Evolutionary conservation across 768 basidiomycete genomes (phyloP).

Genomic region (Suillus decipiens): DNA sequence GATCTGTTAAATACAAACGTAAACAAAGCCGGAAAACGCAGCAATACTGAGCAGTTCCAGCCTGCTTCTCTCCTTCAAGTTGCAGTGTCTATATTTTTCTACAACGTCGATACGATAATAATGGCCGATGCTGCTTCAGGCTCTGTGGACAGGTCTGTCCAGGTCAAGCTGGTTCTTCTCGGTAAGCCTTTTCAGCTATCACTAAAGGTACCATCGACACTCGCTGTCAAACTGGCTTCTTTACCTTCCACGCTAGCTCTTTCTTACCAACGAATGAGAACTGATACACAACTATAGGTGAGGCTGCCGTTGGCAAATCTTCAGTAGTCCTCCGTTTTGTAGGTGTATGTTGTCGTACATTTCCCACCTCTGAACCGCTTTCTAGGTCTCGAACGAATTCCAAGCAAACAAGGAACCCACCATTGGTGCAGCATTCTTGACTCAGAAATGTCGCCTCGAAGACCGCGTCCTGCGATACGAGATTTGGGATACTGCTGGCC

Average conservation of each 20-base stretch:
- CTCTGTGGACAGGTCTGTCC: slow-evolving; percentile 85
- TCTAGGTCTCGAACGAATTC: slow-evolving; percentile 93
- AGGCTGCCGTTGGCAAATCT: slow-evolving; percentile 98
- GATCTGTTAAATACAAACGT: slow-evolving; percentile 18
- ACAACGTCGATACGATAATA: slow-evolving; percentile 25
- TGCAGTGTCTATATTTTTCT: slow-evolving; percentile 10
- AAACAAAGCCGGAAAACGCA: slow-evolving; percentile 24
- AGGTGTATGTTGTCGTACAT: slow-evolving; percentile 31
- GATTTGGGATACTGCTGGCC: slow-evolving; percentile 96
- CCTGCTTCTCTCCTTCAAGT: slow-evolving; percentile 1
- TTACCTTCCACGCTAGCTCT: neutral
- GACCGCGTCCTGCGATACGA: slow-evolving; percentile 93
- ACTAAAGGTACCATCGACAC: slow-evolving; percentile 1
- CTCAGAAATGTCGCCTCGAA: slow-evolving; percentile 93
- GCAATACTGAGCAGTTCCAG: slow-evolving; percentile 3
- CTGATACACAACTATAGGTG: slow-evolving; percentile 55
- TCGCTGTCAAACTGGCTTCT: slow-evolving; percentile 3
- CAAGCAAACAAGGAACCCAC: slow-evolving; percentile 99
- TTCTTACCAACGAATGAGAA: neutral
- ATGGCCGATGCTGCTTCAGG: slow-evolving; percentile 81
- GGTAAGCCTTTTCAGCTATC: slow-evolving; percentile 50
- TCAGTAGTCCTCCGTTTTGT: slow-evolving; percentile 98
- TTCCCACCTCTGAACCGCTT: slow-evolving; percentile 11
- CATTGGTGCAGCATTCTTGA: slow-evolving; percentile 94
- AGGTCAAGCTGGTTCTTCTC: slow-evolving; percentile 96